Base-by-base conservation (phyloP, 2,329 filamentous ascomycete genomes). In the Eutypa lata region DNA sequence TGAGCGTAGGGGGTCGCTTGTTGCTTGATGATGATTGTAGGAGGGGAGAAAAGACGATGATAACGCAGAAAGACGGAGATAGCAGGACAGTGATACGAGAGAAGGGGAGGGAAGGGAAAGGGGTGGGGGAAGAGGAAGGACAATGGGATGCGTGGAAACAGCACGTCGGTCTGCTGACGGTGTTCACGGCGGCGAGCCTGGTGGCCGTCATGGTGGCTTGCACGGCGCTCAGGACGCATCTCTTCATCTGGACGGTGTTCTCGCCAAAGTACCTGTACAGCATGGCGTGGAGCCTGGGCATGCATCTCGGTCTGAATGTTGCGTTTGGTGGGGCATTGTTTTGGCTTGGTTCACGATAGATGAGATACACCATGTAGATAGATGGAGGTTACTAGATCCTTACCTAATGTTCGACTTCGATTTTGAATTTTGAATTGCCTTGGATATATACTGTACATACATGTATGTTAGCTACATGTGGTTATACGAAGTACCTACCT, bases 211-310 rank as follows among this genome's bases (percentile, higher is more conserved):
- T 97, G 93, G 83, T 81, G 14, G 91, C 93, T 16, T 99, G 94
- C 70, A 91, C 89, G 47, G 78, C 82, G 7, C 71, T 99, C 66
- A 78, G 93, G 60, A 91, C 90, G 28, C 94, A 99, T 76, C 71
- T 99, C 53, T 99, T 99, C 68, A 92, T 99, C 56, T 99, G 94
- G 94, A 97, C 93, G 1, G 94, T 99, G 11, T 99, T 99, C 71
- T 96, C 90, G 58, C 94, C 94, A 0, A 99, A 97, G 71, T 97
- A 92, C 70, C 73, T 99, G 60, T 99, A 96, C 69, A 89, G 86
- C 58, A 88, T 94, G 78, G 91, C 88, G 14, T 99, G 94, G 95
- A 85, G 82, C 57, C 66, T 93, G 45, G 89, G 83, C 7, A 90
- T 92, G 74, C 93, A 99, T 80, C 68, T 92, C 55, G 67, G 81